Percentiles rank a stretch among this genome's conserved stretches.
These are phyloP conservation scores for Misopates orontium DNA, from an alignment of 257 asterid species.

Conservation along the genomic window DNA sequence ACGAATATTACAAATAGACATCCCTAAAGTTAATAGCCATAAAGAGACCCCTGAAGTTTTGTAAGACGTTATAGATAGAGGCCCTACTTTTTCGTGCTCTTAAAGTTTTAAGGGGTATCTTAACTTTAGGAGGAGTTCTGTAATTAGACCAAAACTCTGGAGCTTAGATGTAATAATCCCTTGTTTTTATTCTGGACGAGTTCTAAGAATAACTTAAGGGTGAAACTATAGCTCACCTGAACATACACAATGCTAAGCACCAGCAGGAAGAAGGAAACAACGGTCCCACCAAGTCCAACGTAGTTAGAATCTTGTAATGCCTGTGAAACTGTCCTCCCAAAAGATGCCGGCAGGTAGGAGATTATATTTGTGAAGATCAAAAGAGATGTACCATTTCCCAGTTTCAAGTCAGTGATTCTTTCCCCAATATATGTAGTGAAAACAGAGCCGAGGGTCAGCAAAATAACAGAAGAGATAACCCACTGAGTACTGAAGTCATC, in stretches of 20 bases:
- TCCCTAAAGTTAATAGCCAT: too few species aligned
- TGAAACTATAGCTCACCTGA: slow-evolving; percentile 51
- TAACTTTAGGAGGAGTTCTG: too few species aligned
- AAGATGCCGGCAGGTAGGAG: slow-evolving; percentile 94
- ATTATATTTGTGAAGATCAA: slow-evolving; percentile 93
- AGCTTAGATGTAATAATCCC: too few species aligned
- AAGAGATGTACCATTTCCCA: slow-evolving; percentile 96
- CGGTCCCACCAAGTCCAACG: slow-evolving; percentile 71
- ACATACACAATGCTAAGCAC: slow-evolving; percentile 97
- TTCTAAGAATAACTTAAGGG: too few species aligned
- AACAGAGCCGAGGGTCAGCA: slow-evolving; percentile 82
- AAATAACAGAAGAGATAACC: slow-evolving; percentile 74
- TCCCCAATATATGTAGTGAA: slow-evolving; percentile 89
- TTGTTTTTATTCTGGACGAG: too few species aligned
- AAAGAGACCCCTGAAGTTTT: too few species aligned
- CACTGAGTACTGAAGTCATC: slow-evolving; percentile 86
- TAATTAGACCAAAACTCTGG: too few species aligned
- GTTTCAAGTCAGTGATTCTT: slow-evolving; percentile 81
- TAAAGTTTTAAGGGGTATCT: too few species aligned
- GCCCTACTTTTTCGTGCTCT: too few species aligned
- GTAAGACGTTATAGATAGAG: too few species aligned
- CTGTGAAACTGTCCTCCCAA: slow-evolving; percentile 88
- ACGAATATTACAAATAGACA: too few species aligned
- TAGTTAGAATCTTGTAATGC: slow-evolving; percentile 88
- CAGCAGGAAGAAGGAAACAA: slow-evolving; percentile 71